Percentiles rank a stretch among this genome's conserved stretches.
Conservation (phyloP, 495 filamentous ascomycete species). For the Penicilliopsis zonata region DNA sequence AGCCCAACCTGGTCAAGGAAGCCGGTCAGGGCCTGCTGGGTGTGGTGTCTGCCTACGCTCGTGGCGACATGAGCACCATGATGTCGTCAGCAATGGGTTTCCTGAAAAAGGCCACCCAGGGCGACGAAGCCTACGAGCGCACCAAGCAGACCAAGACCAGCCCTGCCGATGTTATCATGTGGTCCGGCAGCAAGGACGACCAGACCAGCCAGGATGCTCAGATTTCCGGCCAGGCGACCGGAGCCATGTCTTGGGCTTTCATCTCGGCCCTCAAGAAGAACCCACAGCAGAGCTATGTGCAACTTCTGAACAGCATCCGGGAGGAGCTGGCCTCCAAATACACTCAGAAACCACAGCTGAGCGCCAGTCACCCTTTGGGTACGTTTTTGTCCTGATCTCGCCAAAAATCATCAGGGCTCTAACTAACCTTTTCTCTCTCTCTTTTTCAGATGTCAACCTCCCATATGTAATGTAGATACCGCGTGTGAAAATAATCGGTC, state of each 20-base stretch:
- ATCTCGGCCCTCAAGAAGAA: slow-evolving; percentile 91
- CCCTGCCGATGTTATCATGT: slow-evolving; percentile 94
- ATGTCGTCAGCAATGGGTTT: slow-evolving; percentile 72
- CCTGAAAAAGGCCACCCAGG: slow-evolving; percentile 83
- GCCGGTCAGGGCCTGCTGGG: slow-evolving; percentile 86
- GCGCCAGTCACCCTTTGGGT: slow-evolving; percentile 94
- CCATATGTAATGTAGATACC: slow-evolving; percentile 51
- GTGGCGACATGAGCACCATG: slow-evolving; percentile 79
- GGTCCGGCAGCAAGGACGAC: slow-evolving; percentile 89
- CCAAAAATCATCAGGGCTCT: slow-evolving; percentile 6
- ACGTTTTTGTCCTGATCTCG: slow-evolving; percentile 18
- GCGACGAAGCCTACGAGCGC: slow-evolving; percentile 69
- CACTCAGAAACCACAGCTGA: slow-evolving; percentile 91
- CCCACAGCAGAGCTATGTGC: slow-evolving; percentile 94
- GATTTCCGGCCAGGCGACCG: slow-evolving; percentile 75
- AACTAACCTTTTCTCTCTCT: slow-evolving; percentile 12
- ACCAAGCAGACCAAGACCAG: slow-evolving; percentile 84
- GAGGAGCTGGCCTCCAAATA: slow-evolving; percentile 85
- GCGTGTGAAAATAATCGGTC: no score
- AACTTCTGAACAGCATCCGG: slow-evolving; percentile 88
- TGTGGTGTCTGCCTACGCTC: slow-evolving; percentile 80
- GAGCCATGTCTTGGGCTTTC: slow-evolving; percentile 98
- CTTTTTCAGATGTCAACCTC: slow-evolving; percentile 44
- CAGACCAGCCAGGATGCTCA: slow-evolving; percentile 67
- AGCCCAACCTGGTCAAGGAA: slow-evolving; percentile 96